Percentiles rank a stretch among this genome's conserved stretches.
These are phyloP conservation scores for Backusella psychrophila DNA, from an alignment of 192 early-diverging fungal species.

Conservation along the genomic window DNA sequence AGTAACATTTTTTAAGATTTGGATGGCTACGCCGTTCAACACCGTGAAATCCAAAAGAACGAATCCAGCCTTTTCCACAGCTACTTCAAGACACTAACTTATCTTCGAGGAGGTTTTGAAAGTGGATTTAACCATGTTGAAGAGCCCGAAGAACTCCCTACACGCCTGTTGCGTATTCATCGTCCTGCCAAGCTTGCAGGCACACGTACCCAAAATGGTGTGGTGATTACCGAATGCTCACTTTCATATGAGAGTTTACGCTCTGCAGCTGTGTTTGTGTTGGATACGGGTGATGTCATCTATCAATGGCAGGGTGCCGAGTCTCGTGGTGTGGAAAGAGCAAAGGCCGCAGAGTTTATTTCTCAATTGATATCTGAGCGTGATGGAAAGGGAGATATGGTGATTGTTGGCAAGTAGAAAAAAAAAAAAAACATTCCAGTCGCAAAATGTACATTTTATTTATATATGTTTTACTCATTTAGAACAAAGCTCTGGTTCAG, in stretches of 20 bases:
- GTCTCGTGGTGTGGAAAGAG: conserved; percentile 62
- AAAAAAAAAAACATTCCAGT: neutral
- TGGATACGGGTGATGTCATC: conserved; percentile 66
- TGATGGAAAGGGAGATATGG: conserved; percentile 51
- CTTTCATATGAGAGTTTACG: conserved; percentile 52
- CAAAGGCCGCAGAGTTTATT: conserved; percentile 67
- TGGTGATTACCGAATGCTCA: conserved; percentile 64
- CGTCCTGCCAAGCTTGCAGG: conserved; percentile 35
- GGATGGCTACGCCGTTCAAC: conserved; percentile 64
- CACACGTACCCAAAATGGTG: conserved; percentile 39
- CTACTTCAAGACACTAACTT: conserved; percentile 60
- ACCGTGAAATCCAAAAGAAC: conserved; percentile 73
- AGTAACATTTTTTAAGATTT: conserved; percentile 36
- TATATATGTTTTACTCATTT: neutral
- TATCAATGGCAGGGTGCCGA: conserved; percentile 69
- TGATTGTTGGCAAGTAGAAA: conserved; percentile 57
- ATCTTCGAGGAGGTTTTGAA: conserved; percentile 65
- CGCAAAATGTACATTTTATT: neutral
- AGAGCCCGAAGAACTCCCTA: conserved; percentile 31
- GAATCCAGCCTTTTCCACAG: conserved; percentile 67
- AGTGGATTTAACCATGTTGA: conserved; percentile 74
- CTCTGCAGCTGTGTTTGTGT: conserved; percentile 72
- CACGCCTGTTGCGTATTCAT: conserved; percentile 57
- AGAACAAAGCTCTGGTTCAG: conserved; percentile 57
- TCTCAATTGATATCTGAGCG: conserved; percentile 60